phyloP scores from a whole-genome alignment of 768 basidiomycete genomes.

The Kwoniella sp. region DNA sequence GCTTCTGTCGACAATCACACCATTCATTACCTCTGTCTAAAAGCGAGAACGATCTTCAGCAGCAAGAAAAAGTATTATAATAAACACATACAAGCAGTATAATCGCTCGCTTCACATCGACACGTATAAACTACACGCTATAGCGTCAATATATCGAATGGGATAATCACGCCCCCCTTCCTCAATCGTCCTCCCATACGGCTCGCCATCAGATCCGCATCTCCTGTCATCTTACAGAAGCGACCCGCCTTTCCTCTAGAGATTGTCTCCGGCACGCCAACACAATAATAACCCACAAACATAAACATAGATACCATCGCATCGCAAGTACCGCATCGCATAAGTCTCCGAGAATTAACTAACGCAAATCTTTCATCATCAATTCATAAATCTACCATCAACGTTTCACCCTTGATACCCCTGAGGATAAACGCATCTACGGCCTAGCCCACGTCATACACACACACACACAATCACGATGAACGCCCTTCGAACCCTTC shows the following conservation, averaged over 20 bases:
- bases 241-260: too few relatives aligned
- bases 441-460: background rate
- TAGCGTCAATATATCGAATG: conserved; percentile 15
- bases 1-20: conserved; percentile 15
- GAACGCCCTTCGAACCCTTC: conserved; percentile 54
- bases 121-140: conserved; percentile 5
- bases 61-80: conserved; percentile 1
- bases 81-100: conserved; percentile 11
- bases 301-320: background rate
- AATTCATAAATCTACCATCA: background rate
- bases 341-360: background rate
- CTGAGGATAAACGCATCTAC: background rate
- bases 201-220: background rate
- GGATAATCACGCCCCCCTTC: conserved; percentile 17
- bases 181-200: background rate
- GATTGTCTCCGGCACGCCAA: too few relatives aligned
- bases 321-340: background rate
- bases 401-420: background rate
- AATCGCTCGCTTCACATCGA: conserved; percentile 6
- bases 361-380: background rate
- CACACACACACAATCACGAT: conserved; percentile 30
- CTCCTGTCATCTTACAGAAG: too few relatives aligned
- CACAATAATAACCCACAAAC: background rate
- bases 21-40: background rate
- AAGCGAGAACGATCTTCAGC: too few relatives aligned